Conservation (phyloP, 257 asterid genomes). For the Leptodermis oblonga region DNA sequence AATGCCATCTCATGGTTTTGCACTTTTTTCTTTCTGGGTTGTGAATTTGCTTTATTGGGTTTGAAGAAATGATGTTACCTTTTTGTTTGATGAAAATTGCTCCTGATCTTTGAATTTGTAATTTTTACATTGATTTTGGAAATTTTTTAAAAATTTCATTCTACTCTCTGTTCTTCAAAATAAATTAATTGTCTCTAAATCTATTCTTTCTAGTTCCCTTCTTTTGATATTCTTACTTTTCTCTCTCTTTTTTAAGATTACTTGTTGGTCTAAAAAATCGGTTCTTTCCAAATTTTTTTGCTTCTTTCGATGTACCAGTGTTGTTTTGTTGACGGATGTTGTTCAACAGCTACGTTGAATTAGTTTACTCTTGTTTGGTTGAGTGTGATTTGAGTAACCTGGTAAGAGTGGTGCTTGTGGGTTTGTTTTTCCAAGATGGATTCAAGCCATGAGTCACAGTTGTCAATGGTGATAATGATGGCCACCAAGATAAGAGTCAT, state of each 20-base stretch:
- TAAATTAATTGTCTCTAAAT: background rate
- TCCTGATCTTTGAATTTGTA: background rate
- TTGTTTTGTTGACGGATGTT: background rate
- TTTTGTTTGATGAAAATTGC: background rate
- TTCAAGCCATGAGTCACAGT: background rate
- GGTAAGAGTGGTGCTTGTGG: background rate
- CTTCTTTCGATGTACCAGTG: background rate
- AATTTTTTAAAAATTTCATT: background rate
- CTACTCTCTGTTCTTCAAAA: background rate
- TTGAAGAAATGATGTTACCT: background rate
- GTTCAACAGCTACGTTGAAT: background rate
- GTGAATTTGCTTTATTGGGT: background rate
- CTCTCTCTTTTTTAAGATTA: background rate
- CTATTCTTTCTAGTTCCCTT: background rate
- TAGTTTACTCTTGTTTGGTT: slow-evolving; percentile 6
- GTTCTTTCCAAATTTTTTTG: background rate
- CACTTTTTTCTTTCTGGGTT: background rate
- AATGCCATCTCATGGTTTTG: slow-evolving; percentile 3
- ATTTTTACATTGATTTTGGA: background rate
- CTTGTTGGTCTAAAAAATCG: background rate
- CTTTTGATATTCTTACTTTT: too few species aligned
- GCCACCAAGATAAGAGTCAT: background rate
- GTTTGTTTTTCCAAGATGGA: background rate
- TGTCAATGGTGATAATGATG: background rate
- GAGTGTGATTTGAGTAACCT: background rate